Conservation (phyloP, 441 rosid species). For the Populus hybrid region DNA sequence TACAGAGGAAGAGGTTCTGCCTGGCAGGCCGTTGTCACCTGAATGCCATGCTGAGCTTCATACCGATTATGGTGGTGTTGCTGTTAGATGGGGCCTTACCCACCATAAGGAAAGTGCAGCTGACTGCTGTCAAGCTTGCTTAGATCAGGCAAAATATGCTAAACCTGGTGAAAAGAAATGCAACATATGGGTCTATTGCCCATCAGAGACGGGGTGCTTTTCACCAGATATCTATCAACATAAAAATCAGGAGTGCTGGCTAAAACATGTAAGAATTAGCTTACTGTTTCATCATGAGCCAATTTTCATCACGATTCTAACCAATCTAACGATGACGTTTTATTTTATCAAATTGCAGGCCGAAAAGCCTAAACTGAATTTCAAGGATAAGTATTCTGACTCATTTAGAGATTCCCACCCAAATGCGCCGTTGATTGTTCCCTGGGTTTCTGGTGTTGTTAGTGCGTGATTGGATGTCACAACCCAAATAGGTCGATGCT, state of each 20-base stretch:
- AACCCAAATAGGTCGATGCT: background rate
- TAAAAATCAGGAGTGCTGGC: slow-evolving; percentile 92
- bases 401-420: slow-evolving; percentile 78
- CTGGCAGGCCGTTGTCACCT: slow-evolving; percentile 80
- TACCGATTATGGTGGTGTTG: slow-evolving; percentile 84
- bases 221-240: slow-evolving; percentile 92
- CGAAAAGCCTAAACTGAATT: slow-evolving; percentile 69
- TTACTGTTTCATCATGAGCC: background rate
- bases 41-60: slow-evolving; percentile 85
- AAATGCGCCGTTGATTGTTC: slow-evolving; percentile 75
- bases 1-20: slow-evolving; percentile 68
- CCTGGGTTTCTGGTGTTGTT: slow-evolving; percentile 91
- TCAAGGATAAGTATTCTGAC: slow-evolving; percentile 77
- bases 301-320: background rate
- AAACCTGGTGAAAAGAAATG: slow-evolving; percentile 76
- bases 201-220: slow-evolving; percentile 73
- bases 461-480: slow-evolving; percentile 31
- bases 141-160: slow-evolving; percentile 78
- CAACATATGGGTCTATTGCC: slow-evolving; percentile 97
- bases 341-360: slow-evolving; percentile 51
- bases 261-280: slow-evolving; percentile 70
- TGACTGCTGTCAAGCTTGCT: slow-evolving; percentile 96
- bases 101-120: slow-evolving; percentile 96
- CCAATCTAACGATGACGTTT: background rate
- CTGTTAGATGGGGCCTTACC: slow-evolving; percentile 97